Percentiles rank a stretch among this genome's conserved stretches.
These are phyloP conservation scores for Calendula officinalis DNA, from an alignment of 129 eudicot species.

Conservation along the genomic window DNA sequence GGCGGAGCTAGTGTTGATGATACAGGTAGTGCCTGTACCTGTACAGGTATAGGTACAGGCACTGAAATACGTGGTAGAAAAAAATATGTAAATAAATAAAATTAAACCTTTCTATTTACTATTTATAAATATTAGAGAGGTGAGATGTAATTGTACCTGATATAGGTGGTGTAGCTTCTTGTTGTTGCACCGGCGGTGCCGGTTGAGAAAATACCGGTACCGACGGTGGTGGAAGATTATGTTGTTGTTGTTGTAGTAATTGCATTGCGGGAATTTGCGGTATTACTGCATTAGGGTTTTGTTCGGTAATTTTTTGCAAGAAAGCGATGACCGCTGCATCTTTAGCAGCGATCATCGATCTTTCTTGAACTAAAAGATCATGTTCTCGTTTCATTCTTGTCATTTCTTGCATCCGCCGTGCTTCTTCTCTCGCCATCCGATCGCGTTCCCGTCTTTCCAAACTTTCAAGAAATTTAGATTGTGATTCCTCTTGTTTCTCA, in stretches of 20 bases:
- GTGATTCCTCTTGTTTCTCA: constrained; percentile 77
- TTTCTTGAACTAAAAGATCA: constrained; percentile 62
- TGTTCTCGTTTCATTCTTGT: constrained; percentile 61
- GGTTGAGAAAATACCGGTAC: constrained; percentile 2
- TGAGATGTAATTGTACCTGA: constrained; percentile 30
- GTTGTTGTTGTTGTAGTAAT: constrained; percentile 34
- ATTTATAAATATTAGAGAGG: too few species aligned
- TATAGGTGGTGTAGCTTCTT: constrained; percentile 18
- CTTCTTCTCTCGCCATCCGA: constrained; percentile 61
- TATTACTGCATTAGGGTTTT: constrained; percentile 25
- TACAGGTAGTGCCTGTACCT: constrained; percentile 20
- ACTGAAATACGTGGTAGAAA: constrained; percentile 10
- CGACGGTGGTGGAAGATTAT: constrained; percentile 21
- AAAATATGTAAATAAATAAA: not conserved
- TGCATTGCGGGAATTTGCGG: constrained; percentile 39
- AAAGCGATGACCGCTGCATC: constrained; percentile 65
- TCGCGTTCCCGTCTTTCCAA: constrained; percentile 70
- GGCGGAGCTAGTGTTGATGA: constrained; percentile 25
- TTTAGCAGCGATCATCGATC: constrained; percentile 72
- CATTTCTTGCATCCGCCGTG: constrained; percentile 71
- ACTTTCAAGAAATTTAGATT: constrained; percentile 57
- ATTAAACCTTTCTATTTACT: not conserved
- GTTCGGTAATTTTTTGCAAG: constrained; percentile 60
- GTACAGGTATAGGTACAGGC: constrained; percentile 7
- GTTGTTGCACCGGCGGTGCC: constrained; percentile 3